These are phyloP conservation scores for Pulveroboletus ravenelii DNA, from an alignment of 768 basidiomycete genomes.

Conservation along the genomic window DNA sequence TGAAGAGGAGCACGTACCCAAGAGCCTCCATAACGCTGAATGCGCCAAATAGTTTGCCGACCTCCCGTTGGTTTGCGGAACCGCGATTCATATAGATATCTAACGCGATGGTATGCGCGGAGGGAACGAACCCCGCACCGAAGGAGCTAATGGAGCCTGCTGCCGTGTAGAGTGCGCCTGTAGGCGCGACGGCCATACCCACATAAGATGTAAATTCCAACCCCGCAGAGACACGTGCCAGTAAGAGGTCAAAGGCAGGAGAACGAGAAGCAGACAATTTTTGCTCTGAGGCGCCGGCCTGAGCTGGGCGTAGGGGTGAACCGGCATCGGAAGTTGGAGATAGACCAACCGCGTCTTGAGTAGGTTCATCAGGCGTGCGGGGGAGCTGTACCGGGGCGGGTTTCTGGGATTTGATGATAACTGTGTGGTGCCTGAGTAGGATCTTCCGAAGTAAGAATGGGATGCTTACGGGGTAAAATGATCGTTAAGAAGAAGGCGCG, in stretches of 20 bases:
- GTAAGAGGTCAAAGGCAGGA: constrained; percentile 59
- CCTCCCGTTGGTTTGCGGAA: constrained; percentile 44
- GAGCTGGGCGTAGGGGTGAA: constrained; percentile 2
- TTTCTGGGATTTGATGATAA: constrained; percentile 51
- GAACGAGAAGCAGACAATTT: constrained; percentile 31
- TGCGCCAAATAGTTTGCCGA: constrained; percentile 76
- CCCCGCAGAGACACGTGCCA: constrained; percentile 58
- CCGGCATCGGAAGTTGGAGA: constrained; percentile 1
- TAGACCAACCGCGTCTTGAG: not conserved
- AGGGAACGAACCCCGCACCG: constrained; percentile 60
- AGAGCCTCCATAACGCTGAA: constrained; percentile 70
- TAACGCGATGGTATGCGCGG: constrained; percentile 66
- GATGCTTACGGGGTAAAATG: constrained; percentile 54
- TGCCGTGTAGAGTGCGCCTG: constrained; percentile 47
- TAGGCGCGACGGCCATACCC: constrained; percentile 44
- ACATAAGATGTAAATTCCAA: constrained; percentile 52
- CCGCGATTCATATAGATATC: constrained; percentile 54
- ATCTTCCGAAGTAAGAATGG: not conserved
- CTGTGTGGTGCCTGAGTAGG: constrained; percentile 29
- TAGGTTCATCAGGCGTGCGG: constrained; percentile 16
- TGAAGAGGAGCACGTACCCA: constrained; percentile 37
- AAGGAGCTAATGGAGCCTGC: constrained; percentile 50
- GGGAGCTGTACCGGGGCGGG: constrained; percentile 29
- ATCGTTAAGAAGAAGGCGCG: constrained; percentile 53
- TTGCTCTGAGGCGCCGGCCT: not conserved